Base-by-base conservation (phyloP, 148 eudicot genomes). In the Suaeda aralocaspica region DNA sequence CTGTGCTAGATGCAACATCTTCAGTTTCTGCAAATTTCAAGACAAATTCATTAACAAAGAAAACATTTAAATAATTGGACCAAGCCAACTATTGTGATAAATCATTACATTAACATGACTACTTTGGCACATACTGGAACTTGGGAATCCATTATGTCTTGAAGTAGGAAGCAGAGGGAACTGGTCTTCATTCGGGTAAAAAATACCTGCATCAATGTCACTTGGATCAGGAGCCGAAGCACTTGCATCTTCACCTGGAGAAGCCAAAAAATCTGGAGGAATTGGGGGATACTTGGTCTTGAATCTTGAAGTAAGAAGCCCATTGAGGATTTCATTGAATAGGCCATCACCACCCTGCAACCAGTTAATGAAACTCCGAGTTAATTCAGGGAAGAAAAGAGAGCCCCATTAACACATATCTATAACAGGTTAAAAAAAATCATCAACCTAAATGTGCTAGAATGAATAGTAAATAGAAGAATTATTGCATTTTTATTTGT, bases 321-420 rank as follows among this genome's bases (percentile, higher is more conserved):
- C 98, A 64, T 91, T 94, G 26, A 94, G 89, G 66, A 94, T 89
- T 75, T 94, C 98, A 69, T 84, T 91, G 82, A 94, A 94, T 70
- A 94, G 82, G 9, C 98, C 97, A 83, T 94, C 98, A 72, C 98
- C 98, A 21, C 98, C 98, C 98, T 94, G 82, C 63, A 82, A 61
- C 46, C 52, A 55, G 72, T 62, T 6, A 67, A 42, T n/a, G 24
- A 26, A 59, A 14, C 30, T 42, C n/a, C 25, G 25, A 13, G 29
- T 44, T 34, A 33, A 25, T 44, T 26, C 16, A 64, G 25, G 19
- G 21, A 41, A 48, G 13, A 42, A 26, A 49, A 36, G 1, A 15
- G 10, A 1, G 30, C 49, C 29, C 42, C 26, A 14, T 11, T 5
- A 28, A 14, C 25, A 59, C 72, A 67, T 6, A 67, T 56, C 10